Evolutionary conservation across 179 eudicot species (phyloP).

Genomic region (Heliamphora pulchella): DNA sequence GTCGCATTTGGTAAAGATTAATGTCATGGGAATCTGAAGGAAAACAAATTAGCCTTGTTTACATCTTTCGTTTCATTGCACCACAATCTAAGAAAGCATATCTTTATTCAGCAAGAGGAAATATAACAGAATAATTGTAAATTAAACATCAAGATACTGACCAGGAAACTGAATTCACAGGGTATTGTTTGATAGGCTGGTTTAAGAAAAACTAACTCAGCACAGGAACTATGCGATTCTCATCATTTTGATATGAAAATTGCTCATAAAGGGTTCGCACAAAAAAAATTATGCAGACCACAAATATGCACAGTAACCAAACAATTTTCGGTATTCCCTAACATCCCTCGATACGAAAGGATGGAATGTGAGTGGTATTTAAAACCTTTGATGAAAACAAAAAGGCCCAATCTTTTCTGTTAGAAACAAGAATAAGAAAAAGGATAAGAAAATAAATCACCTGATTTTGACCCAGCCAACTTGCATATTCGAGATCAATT

Average conservation of each 20-base stretch:
- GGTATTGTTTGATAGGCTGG: neutral
- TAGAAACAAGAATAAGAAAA: neutral
- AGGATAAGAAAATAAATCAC: conserved; percentile 27
- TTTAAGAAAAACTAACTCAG: neutral
- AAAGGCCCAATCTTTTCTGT: no score
- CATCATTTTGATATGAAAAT: neutral
- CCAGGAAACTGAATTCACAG: conserved; percentile 1
- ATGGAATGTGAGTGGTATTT: neutral
- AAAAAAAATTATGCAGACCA: neutral
- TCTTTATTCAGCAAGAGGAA: neutral
- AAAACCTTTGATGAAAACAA: neutral
- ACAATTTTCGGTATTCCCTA: neutral
- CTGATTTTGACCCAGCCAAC: conserved; percentile 96
- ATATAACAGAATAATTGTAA: neutral
- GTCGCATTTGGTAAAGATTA: conserved; percentile 93
- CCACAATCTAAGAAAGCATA: neutral
- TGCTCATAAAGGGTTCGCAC: neutral
- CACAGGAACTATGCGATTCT: neutral
- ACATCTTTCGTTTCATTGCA: neutral
- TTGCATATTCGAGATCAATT: conserved; percentile 88
- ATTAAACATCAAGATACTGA: conserved; percentile 4
- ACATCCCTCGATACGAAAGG: neutral
- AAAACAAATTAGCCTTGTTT: conserved; percentile 4
- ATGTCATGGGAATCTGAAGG: conserved; percentile 85
- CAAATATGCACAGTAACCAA: neutral